These are phyloP conservation scores for Salix arbutifolia DNA, from an alignment of 345 rosid genomes.

Conservation along the genomic window DNA sequence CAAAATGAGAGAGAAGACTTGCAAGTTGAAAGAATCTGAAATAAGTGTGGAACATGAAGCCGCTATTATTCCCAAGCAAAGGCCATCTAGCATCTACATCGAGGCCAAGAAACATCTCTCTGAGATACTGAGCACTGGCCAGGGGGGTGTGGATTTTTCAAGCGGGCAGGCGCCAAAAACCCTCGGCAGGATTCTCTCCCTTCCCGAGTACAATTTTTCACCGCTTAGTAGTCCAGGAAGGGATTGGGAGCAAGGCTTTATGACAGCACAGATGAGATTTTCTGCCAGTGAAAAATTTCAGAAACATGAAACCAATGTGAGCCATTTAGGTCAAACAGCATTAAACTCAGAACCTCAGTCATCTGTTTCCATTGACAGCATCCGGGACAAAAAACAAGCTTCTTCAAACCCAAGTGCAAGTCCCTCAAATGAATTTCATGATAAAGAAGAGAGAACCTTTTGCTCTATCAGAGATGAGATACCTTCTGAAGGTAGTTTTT, in stretches of 20 bases:
- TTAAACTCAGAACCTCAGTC: slow-evolving; percentile 23
- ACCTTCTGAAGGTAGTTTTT: slow-evolving; percentile 43
- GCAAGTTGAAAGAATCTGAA: slow-evolving; percentile 37
- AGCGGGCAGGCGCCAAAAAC: slow-evolving; percentile 47
- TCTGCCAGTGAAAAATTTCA: slow-evolving; percentile 34
- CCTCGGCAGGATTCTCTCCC: slow-evolving; percentile 75
- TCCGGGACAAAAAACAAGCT: slow-evolving; percentile 15
- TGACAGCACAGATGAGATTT: slow-evolving; percentile 48
- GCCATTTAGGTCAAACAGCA: slow-evolving; percentile 25
- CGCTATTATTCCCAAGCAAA: slow-evolving; percentile 36
- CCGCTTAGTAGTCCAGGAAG: slow-evolving; percentile 70
- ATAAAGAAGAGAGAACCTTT: slow-evolving; percentile 29
- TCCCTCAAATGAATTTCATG: slow-evolving; percentile 25
- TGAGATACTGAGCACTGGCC: slow-evolving; percentile 66
- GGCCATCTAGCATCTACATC: slow-evolving; percentile 61
- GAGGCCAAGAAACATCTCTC: slow-evolving; percentile 96
- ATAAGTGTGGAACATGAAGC: slow-evolving; percentile 24
- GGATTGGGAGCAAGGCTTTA: slow-evolving; percentile 42
- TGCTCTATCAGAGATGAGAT: slow-evolving; percentile 22
- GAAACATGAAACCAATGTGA: slow-evolving; percentile 37
- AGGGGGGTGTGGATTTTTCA: slow-evolving; percentile 40
- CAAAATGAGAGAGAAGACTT: slow-evolving; percentile 37
- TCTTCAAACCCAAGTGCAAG: slow-evolving; percentile 12
- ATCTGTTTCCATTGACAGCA: slow-evolving; percentile 30
- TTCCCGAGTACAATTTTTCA: slow-evolving; percentile 64